Conservation (phyloP, 2,329 filamentous ascomycete genomes). For the Bisporella sp. region DNA sequence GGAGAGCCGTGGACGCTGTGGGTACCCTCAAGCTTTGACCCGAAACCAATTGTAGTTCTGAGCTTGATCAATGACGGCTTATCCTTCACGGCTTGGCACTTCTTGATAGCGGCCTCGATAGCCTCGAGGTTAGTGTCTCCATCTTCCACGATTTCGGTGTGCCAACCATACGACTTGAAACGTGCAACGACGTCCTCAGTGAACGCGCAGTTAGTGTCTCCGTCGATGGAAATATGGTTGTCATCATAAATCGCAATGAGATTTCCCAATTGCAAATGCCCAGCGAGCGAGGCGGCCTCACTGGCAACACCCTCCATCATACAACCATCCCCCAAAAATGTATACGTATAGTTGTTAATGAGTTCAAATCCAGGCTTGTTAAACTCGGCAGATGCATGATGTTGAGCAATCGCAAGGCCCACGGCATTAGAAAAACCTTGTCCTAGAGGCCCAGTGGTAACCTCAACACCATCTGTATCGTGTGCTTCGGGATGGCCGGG, state of each 20-base stretch:
- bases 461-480: constrained; percentile 94
- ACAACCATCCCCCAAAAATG: constrained; percentile 96
- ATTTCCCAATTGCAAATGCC: constrained; percentile 96
- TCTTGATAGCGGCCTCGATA: constrained; percentile 83
- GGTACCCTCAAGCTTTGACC: constrained; percentile 87
- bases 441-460: constrained; percentile 94
- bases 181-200: constrained; percentile 94
- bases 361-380: constrained; percentile 94
- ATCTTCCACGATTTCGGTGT: constrained; percentile 74
- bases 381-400: constrained; percentile 83
- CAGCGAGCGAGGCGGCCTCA: constrained; percentile 87
- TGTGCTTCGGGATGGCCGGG: constrained; percentile 95
- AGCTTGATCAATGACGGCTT: constrained; percentile 98
- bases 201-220: constrained; percentile 92
- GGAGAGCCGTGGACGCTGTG: constrained; percentile 94
- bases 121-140: constrained; percentile 81
- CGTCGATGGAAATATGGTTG: constrained; percentile 95
- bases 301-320: constrained; percentile 96
- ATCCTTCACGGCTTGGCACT: constrained; percentile 81
- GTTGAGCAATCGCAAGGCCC: constrained; percentile 94
- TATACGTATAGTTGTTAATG: constrained; percentile 94
- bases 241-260: constrained; percentile 96
- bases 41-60: constrained; percentile 94
- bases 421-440: constrained; percentile 98
- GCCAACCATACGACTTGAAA: constrained; percentile 97